Conservation (phyloP, 2,329 filamentous ascomycete species). For the Penicillium sp. region DNA sequence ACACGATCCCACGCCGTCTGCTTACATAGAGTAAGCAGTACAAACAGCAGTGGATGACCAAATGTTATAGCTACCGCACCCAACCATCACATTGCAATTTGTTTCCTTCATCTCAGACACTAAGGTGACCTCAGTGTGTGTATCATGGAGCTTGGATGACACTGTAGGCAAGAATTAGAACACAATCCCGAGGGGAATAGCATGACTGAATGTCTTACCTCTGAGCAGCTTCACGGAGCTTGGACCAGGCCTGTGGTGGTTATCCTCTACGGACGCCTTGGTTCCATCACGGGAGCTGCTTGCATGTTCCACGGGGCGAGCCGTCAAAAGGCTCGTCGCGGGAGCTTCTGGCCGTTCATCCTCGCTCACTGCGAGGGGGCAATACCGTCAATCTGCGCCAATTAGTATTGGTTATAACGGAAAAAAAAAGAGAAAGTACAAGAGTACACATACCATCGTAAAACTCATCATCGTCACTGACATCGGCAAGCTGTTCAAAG, state of each 20-base stretch:
- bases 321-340: slow-evolving; percentile 53
- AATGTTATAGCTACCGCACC: slow-evolving; percentile 25
- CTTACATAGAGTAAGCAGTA: slow-evolving; percentile 12
- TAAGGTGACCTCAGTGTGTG: slow-evolving; percentile 30
- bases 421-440: not conserved
- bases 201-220: slow-evolving; percentile 29
- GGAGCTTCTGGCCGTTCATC: slow-evolving; percentile 65
- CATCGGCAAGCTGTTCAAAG: slow-evolving; percentile 95
- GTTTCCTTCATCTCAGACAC: slow-evolving; percentile 27
- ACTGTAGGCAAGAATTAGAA: slow-evolving; percentile 24
- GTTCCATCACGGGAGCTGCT: slow-evolving; percentile 34
- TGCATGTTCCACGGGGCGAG: slow-evolving; percentile 45
- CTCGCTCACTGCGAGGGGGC: slow-evolving; percentile 84
- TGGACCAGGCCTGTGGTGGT: slow-evolving; percentile 31
- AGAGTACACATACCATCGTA: slow-evolving; percentile 73
- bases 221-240: slow-evolving; percentile 38
- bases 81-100: slow-evolving; percentile 31
- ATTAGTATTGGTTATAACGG: slow-evolving; percentile 10
- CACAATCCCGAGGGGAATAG: too few relatives aligned
- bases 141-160: slow-evolving; percentile 45
- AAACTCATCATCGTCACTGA: slow-evolving; percentile 87
- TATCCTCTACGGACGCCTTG: slow-evolving; percentile 32
- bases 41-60: slow-evolving; percentile 16
- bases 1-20: slow-evolving; percentile 9
- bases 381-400: slow-evolving; percentile 74